A percentile compares a stretch with the other conserved stretches of the same genome.
These are phyloP conservation scores for Amyloporia xantha DNA, from an alignment of 768 basidiomycete genomes.

Conservation along the genomic window DNA sequence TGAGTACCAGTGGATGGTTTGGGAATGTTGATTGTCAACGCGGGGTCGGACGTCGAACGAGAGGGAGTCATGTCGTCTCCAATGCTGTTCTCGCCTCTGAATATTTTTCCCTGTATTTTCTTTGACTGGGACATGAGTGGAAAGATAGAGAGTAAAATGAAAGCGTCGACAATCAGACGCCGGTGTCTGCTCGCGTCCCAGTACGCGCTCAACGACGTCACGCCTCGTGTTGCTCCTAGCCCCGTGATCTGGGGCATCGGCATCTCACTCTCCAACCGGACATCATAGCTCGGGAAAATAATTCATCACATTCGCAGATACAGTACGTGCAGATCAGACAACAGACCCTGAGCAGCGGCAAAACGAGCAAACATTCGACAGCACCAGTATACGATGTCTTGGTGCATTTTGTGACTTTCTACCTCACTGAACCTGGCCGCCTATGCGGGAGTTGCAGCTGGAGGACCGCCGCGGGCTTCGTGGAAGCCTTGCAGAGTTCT, in stretches of 20 bases:
- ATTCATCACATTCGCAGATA: not conserved
- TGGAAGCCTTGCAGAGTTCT: conserved; percentile 11
- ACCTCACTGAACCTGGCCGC: not conserved
- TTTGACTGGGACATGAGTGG: conserved; percentile 44
- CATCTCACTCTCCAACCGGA: not conserved
- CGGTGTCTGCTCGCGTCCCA: not conserved
- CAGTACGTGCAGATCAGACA: not conserved
- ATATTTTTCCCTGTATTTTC: conserved; percentile 70
- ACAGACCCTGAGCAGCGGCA: not conserved
- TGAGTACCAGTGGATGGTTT: conserved; percentile 33
- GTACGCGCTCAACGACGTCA: not conserved
- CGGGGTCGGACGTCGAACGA: conserved; percentile 21
- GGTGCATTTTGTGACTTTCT: not conserved
- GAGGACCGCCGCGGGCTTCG: conserved; percentile 17
- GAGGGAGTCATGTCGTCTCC: conserved; percentile 19
- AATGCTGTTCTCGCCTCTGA: conserved; percentile 36
- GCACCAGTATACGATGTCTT: not conserved
- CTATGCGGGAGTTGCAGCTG: conserved; percentile 11
- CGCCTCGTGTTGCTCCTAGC: not conserved
- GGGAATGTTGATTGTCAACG: conserved; percentile 68
- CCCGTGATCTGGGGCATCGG: conserved; percentile 1
- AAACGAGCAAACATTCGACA: not conserved
- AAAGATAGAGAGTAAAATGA: conserved; percentile 5
- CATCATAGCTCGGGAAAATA: not conserved
- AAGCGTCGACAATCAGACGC: not conserved